Base-by-base conservation (phyloP, 169 alveolate genomes). In the Eimeria zaria region DNA sequence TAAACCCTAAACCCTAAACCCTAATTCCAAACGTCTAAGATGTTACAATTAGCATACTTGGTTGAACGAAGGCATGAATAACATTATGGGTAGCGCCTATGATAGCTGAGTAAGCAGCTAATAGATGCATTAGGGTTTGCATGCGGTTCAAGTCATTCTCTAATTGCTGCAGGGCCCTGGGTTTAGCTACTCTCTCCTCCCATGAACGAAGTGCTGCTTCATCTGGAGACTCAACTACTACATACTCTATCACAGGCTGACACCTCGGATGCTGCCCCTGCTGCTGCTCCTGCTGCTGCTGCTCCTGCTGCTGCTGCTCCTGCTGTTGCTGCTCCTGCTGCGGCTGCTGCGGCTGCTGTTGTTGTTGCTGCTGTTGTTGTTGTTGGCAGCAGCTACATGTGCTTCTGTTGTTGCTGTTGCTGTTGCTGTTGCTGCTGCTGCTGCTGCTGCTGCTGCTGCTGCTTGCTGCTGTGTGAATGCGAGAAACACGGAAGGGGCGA, bases 21-120 rank as follows among this genome's bases (percentile, higher is more conserved):
- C 87, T 76, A 76, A 41, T 39, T 33, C 87, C 36, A 39, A 41
- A 30, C 36, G 62, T 60, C 48, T 71, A 71, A 71, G 41, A 14
- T 44, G 14, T 27, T 22, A 33, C 55, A 53, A n/a, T n/a, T n/a
- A 11, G 11, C 95, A n/a, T 16, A 88, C 95, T 89, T n/a, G 95
- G 95, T 41, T 89, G 95, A 2, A 89, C 95, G 55, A 89, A 89
- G 44, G 95, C 95, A 8, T 76, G 95, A 8, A 89, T 89, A 55
- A 78, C 71, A 89, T 51, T 76, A 78, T 89, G 83, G 24, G 81
- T 89, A 44, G 83, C 48, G 58, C 88, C 87, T n/a, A 89, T 67
- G 58, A 89, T 89, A 20, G 95, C 81, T 27, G 95, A 76, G 89
- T 89, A 89, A 20, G 95, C 95, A 2, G 95, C 95, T 20, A 89